Evolutionary conservation across 2,329 filamentous ascomycete genomes (phyloP).

Genomic region (Periconia sp.): DNA sequence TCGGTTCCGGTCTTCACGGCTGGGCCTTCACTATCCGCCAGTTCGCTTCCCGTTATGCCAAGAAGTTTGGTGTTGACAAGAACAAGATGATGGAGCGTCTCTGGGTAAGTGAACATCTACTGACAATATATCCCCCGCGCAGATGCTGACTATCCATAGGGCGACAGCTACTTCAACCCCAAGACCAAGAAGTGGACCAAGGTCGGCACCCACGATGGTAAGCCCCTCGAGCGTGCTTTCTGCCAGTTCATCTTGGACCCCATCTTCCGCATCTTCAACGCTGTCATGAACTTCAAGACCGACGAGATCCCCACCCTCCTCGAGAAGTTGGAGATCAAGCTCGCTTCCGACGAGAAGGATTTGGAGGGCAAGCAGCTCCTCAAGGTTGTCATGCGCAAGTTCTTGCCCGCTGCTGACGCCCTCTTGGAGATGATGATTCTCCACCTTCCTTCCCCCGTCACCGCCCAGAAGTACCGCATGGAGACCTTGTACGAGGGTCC

Average conservation of each 20-base stretch:
- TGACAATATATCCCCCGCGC: no score
- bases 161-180: conserved; percentile 99
- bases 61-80: conserved; percentile 99
- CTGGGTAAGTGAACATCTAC: conserved; percentile 65
- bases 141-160: conserved; percentile 47
- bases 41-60: conserved; percentile 93
- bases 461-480: conserved; percentile 94
- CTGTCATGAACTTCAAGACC: conserved; percentile 98
- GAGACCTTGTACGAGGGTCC: conserved; percentile 99
- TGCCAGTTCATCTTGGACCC: conserved; percentile 99
- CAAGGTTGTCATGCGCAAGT: conserved; percentile 98
- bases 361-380: conserved; percentile 97
- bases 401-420: conserved; percentile 96
- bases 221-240: conserved; percentile 95
- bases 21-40: conserved; percentile 99
- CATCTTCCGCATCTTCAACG: conserved; percentile 98
- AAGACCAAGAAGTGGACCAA: conserved; percentile 99
- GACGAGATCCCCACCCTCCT: conserved; percentile 83
- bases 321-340: conserved; percentile 94
- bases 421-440: conserved; percentile 99
- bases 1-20: conserved; percentile 99
- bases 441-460: conserved; percentile 93
- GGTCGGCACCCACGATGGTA: conserved; percentile 77
- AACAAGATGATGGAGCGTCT: conserved; percentile 99
- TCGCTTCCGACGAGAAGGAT: conserved; percentile 80